Evolutionary conservation across 2,329 filamentous ascomycete genomes (phyloP), one percentile per base, ranked within the genome.

Genomic region (Hysterium pulicare): DNA sequence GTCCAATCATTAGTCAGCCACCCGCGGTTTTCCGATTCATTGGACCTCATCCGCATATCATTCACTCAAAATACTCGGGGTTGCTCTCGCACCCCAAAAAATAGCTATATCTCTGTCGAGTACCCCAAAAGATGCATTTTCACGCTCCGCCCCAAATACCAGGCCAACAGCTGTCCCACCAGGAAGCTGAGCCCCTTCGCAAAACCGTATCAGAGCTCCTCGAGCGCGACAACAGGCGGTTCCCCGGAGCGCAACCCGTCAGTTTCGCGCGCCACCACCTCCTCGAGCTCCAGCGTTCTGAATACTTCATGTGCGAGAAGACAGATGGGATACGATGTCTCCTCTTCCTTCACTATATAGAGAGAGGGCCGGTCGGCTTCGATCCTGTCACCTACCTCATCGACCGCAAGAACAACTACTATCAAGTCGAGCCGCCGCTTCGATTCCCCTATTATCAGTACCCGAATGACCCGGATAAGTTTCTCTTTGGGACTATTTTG

Each of bases 221-320:
- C n/a, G 76, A 78, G 15, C 80, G 90, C 54, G 75, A 76, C 40
- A 82, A 80, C 52, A 70, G 72, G 19, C 76, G 53, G 20, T 98
- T 98, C 55, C 90, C 93, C 1, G 93, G 82, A 58, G 91, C 93
- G 39, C 93, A 98, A 67, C 93, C 93, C 11, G 90, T 98, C 51
- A 95, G 88, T 60, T 98, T 98, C 64, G 77, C 87, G 41, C 77
- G 85, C 44, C 77, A 81, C 55, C 93, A 98, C 67, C 70, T 97
- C 8, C 72, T 82, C n/a, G 90, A 94, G 70, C 78, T 98, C 26
- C 82, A 84, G 48, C 76, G 77, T 45, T 77, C 86, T 61, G 93
- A 97, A 69, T 98, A 97, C 73, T 98, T 90, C 64, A 86, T 98
- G 51, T 96, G 91, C 74, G 93, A 98, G 70, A 98, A 98, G 73